A percentile compares a stretch with the other conserved stretches of the same genome.
Conservation (phyloP, 2,329 filamentous ascomycete genomes). For the Fusarium sp. region DNA sequence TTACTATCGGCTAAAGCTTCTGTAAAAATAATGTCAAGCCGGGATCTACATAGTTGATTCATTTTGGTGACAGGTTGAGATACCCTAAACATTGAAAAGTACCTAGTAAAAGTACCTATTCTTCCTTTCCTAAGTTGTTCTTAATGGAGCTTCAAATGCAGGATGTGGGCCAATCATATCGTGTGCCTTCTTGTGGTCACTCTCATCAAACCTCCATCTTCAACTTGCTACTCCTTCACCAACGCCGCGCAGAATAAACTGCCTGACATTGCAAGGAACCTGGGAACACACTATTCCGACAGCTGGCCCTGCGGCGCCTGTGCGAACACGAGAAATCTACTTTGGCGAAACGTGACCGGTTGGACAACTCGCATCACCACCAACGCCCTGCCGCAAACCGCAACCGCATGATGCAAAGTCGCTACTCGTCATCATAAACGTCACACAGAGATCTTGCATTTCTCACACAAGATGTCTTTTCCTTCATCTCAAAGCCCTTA, state of each 20-base stretch:
- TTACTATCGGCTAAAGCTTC: too few species aligned
- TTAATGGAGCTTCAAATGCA: constrained; percentile 10
- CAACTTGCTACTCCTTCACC: not conserved
- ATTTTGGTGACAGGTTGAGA: too few species aligned
- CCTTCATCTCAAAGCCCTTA: constrained; percentile 25
- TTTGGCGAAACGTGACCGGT: constrained; percentile 4
- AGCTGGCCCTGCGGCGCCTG: not conserved
- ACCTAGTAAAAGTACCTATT: too few species aligned
- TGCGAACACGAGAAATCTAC: constrained; percentile 5
- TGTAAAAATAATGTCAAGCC: too few species aligned
- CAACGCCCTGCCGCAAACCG: constrained; percentile 11
- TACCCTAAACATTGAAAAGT: too few species aligned
- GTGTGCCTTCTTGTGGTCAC: constrained; percentile 6
- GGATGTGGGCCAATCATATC: constrained; percentile 10
- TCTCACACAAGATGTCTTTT: constrained; percentile 35
- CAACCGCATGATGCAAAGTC: constrained; percentile 12
- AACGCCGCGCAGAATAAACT: not conserved
- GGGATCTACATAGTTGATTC: too few species aligned
- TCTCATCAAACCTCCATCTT: constrained; percentile 9
- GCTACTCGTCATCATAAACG: not conserved
- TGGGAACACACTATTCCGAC: not conserved
- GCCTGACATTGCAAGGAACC: not conserved
- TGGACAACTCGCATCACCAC: constrained; percentile 3
- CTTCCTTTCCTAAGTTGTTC: not conserved
- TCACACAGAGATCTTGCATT: not conserved